These are phyloP conservation scores for Starmerella lactis-condensi DNA, from an alignment of 805 yeast species.

Conservation along the genomic window DNA sequence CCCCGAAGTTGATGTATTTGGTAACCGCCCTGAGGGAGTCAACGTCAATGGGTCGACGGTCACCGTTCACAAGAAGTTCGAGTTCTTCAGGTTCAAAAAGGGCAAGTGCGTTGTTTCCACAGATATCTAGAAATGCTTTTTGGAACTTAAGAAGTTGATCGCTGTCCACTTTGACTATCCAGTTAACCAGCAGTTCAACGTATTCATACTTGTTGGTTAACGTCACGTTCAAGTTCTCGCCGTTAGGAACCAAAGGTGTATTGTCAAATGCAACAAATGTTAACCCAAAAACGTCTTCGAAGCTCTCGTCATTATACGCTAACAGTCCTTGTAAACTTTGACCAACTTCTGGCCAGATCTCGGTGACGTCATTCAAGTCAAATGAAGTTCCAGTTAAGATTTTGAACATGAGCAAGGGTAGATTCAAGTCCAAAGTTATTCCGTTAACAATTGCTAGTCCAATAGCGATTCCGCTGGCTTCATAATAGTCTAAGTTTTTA, in stretches of 20 bases:
- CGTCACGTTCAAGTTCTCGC: conserved; percentile 38
- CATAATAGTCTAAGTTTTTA: conserved; percentile 29
- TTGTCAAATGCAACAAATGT: conserved; percentile 48
- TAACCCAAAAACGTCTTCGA: conserved; percentile 34
- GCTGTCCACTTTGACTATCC: conserved; percentile 33
- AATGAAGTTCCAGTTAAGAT: conserved; percentile 40
- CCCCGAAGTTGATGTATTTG: conserved; percentile 48
- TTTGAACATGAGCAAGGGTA: conserved; percentile 65
- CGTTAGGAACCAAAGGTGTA: conserved; percentile 43
- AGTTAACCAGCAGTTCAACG: conserved; percentile 43
- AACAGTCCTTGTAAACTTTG: conserved; percentile 31
- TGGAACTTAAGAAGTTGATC: conserved; percentile 36
- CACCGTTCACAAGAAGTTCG: conserved; percentile 60
- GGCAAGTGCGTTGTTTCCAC: conserved; percentile 64
- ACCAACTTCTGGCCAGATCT: conserved; percentile 53
- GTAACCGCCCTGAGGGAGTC: conserved; percentile 52
- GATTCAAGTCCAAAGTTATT: conserved; percentile 58
- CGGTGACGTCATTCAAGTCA: conserved; percentile 43
- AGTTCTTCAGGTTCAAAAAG: conserved; percentile 69
- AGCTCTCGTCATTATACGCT: conserved; percentile 26
- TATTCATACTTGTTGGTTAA: conserved; percentile 39
- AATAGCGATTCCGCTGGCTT: conserved; percentile 64
- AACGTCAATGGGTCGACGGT: conserved; percentile 50
- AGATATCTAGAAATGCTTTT: conserved; percentile 55
- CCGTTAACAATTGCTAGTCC: conserved; percentile 88